These are phyloP conservation scores for Trypanosoma rangeli DNA, from an alignment of 208 protist species.

Conservation along the genomic window DNA sequence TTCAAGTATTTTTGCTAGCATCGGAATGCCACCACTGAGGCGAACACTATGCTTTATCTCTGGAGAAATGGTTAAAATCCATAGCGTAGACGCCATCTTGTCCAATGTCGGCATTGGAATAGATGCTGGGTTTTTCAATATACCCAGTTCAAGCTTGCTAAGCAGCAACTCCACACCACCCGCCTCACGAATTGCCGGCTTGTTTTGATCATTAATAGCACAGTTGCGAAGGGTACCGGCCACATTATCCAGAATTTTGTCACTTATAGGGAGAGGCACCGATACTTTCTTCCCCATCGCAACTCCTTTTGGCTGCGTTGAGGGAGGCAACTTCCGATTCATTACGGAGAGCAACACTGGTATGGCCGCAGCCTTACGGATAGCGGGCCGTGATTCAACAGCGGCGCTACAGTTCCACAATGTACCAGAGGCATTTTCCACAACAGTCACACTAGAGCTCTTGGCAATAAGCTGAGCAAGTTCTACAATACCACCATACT, in stretches of 20 bases:
- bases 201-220: slow-evolving; percentile 93
- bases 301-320: not conserved
- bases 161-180: slow-evolving; percentile 85
- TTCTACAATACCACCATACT: slow-evolving; percentile 85
- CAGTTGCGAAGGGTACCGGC: slow-evolving; percentile 91
- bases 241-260: slow-evolving; percentile 91
- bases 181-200: slow-evolving; percentile 80
- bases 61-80: slow-evolving; percentile 89
- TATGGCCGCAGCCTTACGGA: slow-evolving; percentile 85
- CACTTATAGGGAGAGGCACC: slow-evolving; percentile 33
- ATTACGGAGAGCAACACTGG: slow-evolving; percentile 78
- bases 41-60: slow-evolving; percentile 90
- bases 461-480: slow-evolving; percentile 72
- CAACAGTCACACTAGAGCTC: slow-evolving; percentile 67
- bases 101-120: slow-evolving; percentile 69
- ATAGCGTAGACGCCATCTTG: slow-evolving; percentile 89
- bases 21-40: slow-evolving; percentile 70
- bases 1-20: slow-evolving; percentile 65
- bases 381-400: slow-evolving; percentile 74
- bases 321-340: slow-evolving; percentile 31
- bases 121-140: slow-evolving; percentile 27
- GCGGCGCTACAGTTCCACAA: slow-evolving; percentile 93
- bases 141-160: slow-evolving; percentile 50
- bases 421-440: slow-evolving; percentile 91
- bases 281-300: slow-evolving; percentile 15